Conservation (phyloP, 2,329 filamentous ascomycete genomes). For the Neurospora sp. region DNA sequence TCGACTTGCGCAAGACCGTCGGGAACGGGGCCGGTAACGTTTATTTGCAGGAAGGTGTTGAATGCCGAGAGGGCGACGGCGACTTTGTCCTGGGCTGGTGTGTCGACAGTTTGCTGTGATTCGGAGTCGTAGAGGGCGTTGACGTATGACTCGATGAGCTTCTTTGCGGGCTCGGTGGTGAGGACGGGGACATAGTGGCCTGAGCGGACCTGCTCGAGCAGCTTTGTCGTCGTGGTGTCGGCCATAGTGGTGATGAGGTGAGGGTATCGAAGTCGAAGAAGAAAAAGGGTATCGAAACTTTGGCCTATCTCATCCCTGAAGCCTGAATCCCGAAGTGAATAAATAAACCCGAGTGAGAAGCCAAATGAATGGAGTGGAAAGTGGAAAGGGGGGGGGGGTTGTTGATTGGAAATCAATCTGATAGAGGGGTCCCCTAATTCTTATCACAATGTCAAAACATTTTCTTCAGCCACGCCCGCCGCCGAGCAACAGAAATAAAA, state of each 20-base stretch:
- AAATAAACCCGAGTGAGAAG: background rate
- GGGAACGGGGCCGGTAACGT: slow-evolving; percentile 80
- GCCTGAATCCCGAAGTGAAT: background rate
- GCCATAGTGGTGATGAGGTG: background rate
- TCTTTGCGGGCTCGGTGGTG: slow-evolving; percentile 7
- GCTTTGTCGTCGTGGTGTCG: background rate
- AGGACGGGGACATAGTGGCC: slow-evolving; percentile 18
- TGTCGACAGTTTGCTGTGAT: background rate
- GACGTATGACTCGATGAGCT: slow-evolving; percentile 13
- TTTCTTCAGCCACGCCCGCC: slow-evolving; percentile 3
- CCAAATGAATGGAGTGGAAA: background rate
- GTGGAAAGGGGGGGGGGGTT: background rate
- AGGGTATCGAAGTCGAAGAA: background rate
- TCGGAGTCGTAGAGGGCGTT: background rate
- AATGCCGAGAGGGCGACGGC: slow-evolving; percentile 59
- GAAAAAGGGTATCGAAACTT: background rate
- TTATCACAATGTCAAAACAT: background rate
- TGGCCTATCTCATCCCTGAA: background rate
- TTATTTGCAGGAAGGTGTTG: slow-evolving; percentile 73
- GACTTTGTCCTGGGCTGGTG: slow-evolving; percentile 18
- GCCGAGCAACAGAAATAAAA: background rate
- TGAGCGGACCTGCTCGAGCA: slow-evolving; percentile 5
- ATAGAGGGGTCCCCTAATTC: background rate
- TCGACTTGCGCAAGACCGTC: slow-evolving; percentile 24
- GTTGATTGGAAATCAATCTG: background rate